Percentiles rank a stretch among this genome's conserved stretches.
Conservation (phyloP, 2,329 filamentous ascomycete genomes). For the Colletotrichum sansevieriae region DNA sequence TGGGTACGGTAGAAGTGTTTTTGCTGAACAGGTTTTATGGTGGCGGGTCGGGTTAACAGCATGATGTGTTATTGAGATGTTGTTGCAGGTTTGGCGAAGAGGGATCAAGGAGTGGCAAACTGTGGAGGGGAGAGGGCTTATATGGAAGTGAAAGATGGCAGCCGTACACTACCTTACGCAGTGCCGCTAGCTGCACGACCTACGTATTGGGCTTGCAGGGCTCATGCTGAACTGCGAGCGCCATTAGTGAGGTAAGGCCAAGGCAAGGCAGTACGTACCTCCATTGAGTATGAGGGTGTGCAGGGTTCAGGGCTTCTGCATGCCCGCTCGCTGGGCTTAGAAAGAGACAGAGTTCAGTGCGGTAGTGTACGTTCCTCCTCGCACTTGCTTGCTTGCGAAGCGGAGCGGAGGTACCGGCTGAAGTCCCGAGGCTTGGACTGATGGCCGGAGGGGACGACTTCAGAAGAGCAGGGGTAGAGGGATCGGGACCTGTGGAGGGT, state of each 20-base stretch:
- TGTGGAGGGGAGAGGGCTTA: constrained; percentile 32
- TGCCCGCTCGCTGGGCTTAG: constrained; percentile 14
- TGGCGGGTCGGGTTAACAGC: constrained; percentile 37
- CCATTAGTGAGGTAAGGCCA: constrained; percentile 22
- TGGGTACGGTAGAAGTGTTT: constrained; percentile 19
- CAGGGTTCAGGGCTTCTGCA: constrained; percentile 1
- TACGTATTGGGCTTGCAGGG: constrained; percentile 35
- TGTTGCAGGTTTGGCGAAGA: constrained; percentile 9
- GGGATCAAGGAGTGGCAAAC: constrained; percentile 29
- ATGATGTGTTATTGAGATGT: constrained; percentile 31
- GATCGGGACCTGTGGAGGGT: constrained; percentile 22
- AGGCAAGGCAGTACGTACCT: not conserved
- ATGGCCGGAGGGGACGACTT: constrained; percentile 12
- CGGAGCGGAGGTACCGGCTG: constrained; percentile 34
- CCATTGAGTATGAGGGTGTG: not conserved
- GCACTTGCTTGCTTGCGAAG: constrained; percentile 14
- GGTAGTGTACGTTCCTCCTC: constrained; percentile 24
- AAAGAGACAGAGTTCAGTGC: not conserved
- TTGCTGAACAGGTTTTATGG: constrained; percentile 32
- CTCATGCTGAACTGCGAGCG: constrained; percentile 1
- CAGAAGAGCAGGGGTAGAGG: constrained; percentile 23
- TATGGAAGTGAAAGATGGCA: constrained; percentile 34
- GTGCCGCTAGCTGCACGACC: not conserved
- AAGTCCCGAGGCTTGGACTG: constrained; percentile 35
- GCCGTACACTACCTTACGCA: not conserved